These are phyloP conservation scores for Stellera chamaejasme DNA, from an alignment of 345 rosid genomes.

Conservation along the genomic window DNA sequence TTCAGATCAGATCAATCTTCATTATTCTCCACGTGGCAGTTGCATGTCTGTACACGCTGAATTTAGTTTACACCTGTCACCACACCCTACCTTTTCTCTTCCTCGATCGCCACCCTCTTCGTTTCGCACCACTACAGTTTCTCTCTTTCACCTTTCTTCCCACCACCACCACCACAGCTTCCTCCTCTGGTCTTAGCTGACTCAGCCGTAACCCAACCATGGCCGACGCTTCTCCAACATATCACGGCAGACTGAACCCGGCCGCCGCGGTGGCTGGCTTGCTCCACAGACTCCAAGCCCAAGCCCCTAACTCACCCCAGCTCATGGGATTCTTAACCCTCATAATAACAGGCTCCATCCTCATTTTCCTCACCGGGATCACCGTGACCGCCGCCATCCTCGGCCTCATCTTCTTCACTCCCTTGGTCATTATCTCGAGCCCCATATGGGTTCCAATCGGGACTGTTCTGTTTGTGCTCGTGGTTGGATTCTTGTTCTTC, in stretches of 20 bases:
- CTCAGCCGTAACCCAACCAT: constrained; percentile 11
- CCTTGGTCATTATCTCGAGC: constrained; percentile 55
- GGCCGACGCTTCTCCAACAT: constrained; percentile 21
- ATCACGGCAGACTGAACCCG: constrained; percentile 15
- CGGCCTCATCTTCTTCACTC: constrained; percentile 46
- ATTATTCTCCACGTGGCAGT: background rate
- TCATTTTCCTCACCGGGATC: constrained; percentile 62
- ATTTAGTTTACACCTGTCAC: background rate
- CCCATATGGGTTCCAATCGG: constrained; percentile 68
- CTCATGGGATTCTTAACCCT: constrained; percentile 48
- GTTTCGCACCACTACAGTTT: constrained; percentile 6
- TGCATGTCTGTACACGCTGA: background rate
- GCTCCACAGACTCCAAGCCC: constrained; percentile 39
- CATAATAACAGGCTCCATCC: constrained; percentile 45
- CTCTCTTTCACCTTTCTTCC: no score
- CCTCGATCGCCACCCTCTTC: background rate
- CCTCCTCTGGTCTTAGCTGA: background rate
- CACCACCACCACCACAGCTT: background rate
- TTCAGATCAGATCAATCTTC: background rate
- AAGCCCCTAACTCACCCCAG: constrained; percentile 49
- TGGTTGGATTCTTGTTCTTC: constrained; percentile 35
- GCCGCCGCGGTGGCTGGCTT: constrained; percentile 22
- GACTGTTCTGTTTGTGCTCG: constrained; percentile 23
- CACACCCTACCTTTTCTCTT: background rate
- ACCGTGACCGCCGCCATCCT: constrained; percentile 35